Percentiles rank a stretch among this genome's conserved stretches.
Evolutionary conservation across 805 yeast species (phyloP).

Genomic region (Tetrapisispora namnaoensis): DNA sequence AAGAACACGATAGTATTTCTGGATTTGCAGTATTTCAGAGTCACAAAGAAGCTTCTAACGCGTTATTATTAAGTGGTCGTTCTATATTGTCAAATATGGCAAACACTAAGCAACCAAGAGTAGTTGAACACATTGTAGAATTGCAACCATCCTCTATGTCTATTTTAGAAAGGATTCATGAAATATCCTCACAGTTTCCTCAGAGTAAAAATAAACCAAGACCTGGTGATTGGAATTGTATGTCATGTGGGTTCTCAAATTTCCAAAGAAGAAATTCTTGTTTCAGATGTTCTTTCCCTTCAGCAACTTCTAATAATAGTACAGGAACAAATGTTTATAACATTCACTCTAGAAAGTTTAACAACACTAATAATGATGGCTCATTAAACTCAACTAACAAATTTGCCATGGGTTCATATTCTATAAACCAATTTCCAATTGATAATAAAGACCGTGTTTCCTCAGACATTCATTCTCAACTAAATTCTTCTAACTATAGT

Average conservation of each 20-base stretch:
- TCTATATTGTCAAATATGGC: conserved; percentile 29
- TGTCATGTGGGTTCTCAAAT: conserved; percentile 89
- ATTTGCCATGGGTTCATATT: background rate
- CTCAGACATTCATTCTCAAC: background rate
- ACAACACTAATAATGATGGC: background rate
- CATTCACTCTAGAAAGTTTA: conserved; percentile 12
- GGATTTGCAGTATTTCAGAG: conserved; percentile 81
- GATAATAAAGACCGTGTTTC: background rate
- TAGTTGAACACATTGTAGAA: conserved; percentile 60
- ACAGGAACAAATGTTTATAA: conserved; percentile 3
- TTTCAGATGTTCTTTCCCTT: conserved; percentile 86
- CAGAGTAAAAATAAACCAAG: conserved; percentile 78
- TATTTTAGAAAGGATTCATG: conserved; percentile 75
- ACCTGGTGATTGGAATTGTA: conserved; percentile 98
- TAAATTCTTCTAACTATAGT: background rate
- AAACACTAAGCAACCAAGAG: conserved; percentile 28
- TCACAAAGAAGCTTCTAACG: conserved; percentile 79
- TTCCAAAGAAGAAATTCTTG: conserved; percentile 92
- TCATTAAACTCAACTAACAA: background rate
- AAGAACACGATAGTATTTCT: conserved; percentile 42
- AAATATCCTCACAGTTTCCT: conserved; percentile 75
- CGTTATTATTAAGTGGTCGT: conserved; percentile 72
- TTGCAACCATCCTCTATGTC: conserved; percentile 76
- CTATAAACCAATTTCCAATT: background rate
- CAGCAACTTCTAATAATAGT: conserved; percentile 17